Percentiles rank a stretch among this genome's conserved stretches.
phyloP scores from a whole-genome alignment of 2,329 filamentous ascomycete genomes.

The Verticillium longisporum region DNA sequence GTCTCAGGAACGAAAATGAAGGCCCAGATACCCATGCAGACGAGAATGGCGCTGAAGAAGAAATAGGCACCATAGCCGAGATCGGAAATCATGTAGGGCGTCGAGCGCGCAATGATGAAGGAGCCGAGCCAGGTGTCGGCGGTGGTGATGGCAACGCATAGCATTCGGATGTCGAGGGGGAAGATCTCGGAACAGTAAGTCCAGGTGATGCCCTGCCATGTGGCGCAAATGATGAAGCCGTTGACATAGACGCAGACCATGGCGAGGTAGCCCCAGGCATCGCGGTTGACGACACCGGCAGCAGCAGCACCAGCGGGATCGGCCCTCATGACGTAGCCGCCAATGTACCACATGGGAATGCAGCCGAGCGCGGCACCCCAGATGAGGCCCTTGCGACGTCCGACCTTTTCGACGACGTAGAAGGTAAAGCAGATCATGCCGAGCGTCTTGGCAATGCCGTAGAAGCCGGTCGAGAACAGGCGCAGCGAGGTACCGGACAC shows the following conservation, averaged over 20 bases:
- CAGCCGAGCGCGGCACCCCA: constrained; percentile 30
- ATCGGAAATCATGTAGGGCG: constrained; percentile 32
- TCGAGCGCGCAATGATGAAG: constrained; percentile 30
- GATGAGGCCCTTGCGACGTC: constrained; percentile 40
- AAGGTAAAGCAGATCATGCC: constrained; percentile 31
- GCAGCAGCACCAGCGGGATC: constrained; percentile 31
- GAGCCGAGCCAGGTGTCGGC: constrained; percentile 30
- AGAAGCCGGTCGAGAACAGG: constrained; percentile 32
- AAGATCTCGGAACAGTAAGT: constrained; percentile 42
- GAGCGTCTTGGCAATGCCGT: constrained; percentile 29
- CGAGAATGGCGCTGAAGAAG: constrained; percentile 41
- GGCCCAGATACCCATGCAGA: constrained; percentile 37
- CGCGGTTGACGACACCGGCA: constrained; percentile 33
- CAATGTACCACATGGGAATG: constrained; percentile 32
- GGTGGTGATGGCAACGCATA: constrained; percentile 25
- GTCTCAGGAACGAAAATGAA: constrained; percentile 46
- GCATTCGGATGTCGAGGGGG: constrained; percentile 27
- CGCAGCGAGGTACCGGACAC: constrained; percentile 22
- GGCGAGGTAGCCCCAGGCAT: constrained; percentile 34
- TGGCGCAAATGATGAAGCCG: constrained; percentile 26
- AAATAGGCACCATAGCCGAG: constrained; percentile 45
- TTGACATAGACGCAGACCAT: constrained; percentile 42
- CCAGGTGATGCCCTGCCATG: constrained; percentile 36
- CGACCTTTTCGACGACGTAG: constrained; percentile 39
- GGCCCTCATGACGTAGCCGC: constrained; percentile 24